phyloP scores from a whole-genome alignment of 2,329 filamentous ascomycete species.

The Lasiodiplodia theobromae region DNA sequence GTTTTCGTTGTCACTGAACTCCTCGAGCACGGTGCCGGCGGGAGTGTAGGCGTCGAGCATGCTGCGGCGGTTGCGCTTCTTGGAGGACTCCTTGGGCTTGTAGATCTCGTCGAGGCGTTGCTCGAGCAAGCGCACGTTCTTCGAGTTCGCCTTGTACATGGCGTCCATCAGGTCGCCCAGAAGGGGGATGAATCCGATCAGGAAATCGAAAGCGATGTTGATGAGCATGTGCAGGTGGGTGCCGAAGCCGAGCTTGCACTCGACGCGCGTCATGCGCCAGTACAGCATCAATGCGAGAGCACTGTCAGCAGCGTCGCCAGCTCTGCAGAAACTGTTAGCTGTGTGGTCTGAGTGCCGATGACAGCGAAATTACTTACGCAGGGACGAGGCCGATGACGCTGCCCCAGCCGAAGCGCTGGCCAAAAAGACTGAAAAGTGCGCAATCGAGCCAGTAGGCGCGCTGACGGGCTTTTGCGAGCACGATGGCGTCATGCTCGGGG shows the following conservation, averaged over 20 bases:
- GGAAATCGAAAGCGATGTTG: slow-evolving; percentile 78
- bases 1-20: slow-evolving; percentile 48
- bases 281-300: slow-evolving; percentile 75
- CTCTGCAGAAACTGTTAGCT: slow-evolving; percentile 35
- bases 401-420: slow-evolving; percentile 87
- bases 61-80: slow-evolving; percentile 23
- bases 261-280: slow-evolving; percentile 54
- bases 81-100: slow-evolving; percentile 50
- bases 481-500: slow-evolving; percentile 78
- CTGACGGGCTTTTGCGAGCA: slow-evolving; percentile 86
- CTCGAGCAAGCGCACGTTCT: slow-evolving; percentile 75
- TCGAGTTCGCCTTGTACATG: slow-evolving; percentile 76
- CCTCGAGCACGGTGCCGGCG: slow-evolving; percentile 56
- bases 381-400: slow-evolving; percentile 86
- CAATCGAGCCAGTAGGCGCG: slow-evolving; percentile 87
- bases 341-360: neutral
- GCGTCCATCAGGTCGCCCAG: slow-evolving; percentile 79
- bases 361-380: slow-evolving; percentile 61
- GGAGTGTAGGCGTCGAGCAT: slow-evolving; percentile 28
- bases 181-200: slow-evolving; percentile 76
- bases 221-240: slow-evolving; percentile 77
- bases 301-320: slow-evolving; percentile 76
- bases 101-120: slow-evolving; percentile 73
- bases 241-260: slow-evolving; percentile 73
- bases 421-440: slow-evolving; percentile 80